A percentile compares a stretch with the other conserved stretches of the same genome.
These are phyloP conservation scores for Aspergillus ostianus DNA, from an alignment of 495 filamentous ascomycete species.

Conservation along the genomic window DNA sequence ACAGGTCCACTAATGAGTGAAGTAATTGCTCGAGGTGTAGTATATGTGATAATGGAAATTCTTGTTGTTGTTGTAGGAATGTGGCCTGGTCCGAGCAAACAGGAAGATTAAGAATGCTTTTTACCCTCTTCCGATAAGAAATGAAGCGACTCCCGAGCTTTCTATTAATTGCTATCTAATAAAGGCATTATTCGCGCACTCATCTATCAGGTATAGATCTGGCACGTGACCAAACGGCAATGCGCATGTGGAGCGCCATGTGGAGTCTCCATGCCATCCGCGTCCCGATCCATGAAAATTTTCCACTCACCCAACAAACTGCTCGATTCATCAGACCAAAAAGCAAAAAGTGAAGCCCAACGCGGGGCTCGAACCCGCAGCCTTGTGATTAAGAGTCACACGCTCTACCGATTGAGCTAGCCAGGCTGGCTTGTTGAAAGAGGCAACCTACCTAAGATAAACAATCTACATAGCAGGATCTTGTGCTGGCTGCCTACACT, in stretches of 20 bases:
- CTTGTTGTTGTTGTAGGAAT: too few relatives aligned
- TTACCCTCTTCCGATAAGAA: too few relatives aligned
- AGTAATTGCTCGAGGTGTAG: too few relatives aligned
- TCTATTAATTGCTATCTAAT: too few relatives aligned
- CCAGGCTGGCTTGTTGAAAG: constrained; percentile 27
- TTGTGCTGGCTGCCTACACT: neutral
- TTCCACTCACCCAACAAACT: neutral
- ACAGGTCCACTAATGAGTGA: too few relatives aligned
- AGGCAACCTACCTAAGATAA: neutral
- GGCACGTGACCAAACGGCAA: neutral
- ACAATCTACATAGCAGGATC: neutral
- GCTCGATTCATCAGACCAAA: neutral
- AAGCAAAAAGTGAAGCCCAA: neutral
- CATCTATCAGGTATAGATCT: too few relatives aligned
- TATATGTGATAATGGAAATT: too few relatives aligned
- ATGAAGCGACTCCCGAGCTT: too few relatives aligned
- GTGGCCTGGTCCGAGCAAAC: too few relatives aligned
- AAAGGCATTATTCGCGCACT: too few relatives aligned
- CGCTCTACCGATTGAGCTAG: constrained; percentile 62
- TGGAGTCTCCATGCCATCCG: too few relatives aligned
- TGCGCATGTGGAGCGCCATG: constrained; percentile 4
- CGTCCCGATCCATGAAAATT: neutral
- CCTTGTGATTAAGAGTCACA: constrained; percentile 49
- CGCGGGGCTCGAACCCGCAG: neutral
- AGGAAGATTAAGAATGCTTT: too few relatives aligned